Conservation (phyloP, 2,329 filamentous ascomycete genomes). For the Spiromastix sp. region DNA sequence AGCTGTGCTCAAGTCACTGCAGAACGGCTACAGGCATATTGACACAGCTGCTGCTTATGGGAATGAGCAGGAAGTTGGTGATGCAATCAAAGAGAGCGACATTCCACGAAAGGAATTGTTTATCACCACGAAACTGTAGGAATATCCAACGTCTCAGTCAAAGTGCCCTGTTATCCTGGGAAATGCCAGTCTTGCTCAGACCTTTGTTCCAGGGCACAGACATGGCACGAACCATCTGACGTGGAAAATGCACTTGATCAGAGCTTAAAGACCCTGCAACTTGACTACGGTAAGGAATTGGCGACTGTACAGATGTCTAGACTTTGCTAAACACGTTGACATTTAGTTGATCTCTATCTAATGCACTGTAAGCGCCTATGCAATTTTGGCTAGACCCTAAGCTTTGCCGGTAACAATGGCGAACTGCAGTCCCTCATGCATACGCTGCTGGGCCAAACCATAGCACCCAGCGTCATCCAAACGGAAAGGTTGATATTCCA, state of each 20-base stretch:
- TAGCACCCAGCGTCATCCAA: slow-evolving; percentile 3
- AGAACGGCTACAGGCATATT: slow-evolving; percentile 44
- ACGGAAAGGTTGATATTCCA: slow-evolving; percentile 8
- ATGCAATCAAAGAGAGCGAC: slow-evolving; percentile 52
- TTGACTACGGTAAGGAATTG: slow-evolving; percentile 42
- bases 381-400: not conserved
- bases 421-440: slow-evolving; percentile 5
- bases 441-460: slow-evolving; percentile 7
- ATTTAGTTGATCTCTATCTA: slow-evolving; percentile 9
- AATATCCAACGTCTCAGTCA: no score
- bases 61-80: slow-evolving; percentile 56
- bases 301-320: slow-evolving; percentile 21
- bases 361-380: slow-evolving; percentile 22
- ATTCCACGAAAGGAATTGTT: slow-evolving; percentile 57
- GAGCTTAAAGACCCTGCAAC: slow-evolving; percentile 40
- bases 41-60: slow-evolving; percentile 44
- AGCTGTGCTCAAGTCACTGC: slow-evolving; percentile 38
- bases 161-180: no score
- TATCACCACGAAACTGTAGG: slow-evolving; percentile 53
- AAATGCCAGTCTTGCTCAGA: no score
- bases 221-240: slow-evolving; percentile 35
- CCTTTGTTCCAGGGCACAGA: not conserved
- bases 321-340: slow-evolving; percentile 1
- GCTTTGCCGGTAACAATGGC: slow-evolving; percentile 7
- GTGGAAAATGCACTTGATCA: slow-evolving; percentile 40